Base-by-base conservation (phyloP, 2,329 filamentous ascomycete species). In the Clarireedia monteithiana region DNA sequence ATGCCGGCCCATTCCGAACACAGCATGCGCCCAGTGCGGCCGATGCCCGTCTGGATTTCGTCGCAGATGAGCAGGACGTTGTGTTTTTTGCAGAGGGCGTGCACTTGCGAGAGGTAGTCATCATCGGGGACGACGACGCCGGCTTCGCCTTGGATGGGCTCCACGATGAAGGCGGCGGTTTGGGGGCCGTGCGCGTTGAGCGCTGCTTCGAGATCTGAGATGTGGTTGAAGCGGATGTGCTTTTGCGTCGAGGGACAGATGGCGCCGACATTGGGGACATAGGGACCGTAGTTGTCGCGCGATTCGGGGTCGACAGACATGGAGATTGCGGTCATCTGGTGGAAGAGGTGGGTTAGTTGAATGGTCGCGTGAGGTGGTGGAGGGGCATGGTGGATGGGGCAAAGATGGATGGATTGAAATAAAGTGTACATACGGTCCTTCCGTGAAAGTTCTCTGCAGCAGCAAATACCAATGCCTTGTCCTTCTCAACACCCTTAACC, bases 31-130 rank as follows among this genome's bases (percentile, higher is more conserved):
- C 94, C 94, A 17, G 94, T 99, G 61, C 94, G 86, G 54, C 91
- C 94, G 69, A 99, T 96, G 63, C 92, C 92, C 5, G 94, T 99
- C 75, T 99, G 94, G 67, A 99, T 96, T 79, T 99, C 94, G 71
- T 99, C 94, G 72, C 89, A 95, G 72, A 99, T 97, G 69, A 99
- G 77, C 48, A 99, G 83, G 40, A 95, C 91, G 62, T 96, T 96
- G 79, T 97, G 84, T 79, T 95, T 88, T 73, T 89, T 90, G 78
- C 94, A 99, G 24, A 97, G 84, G 24, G 81, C 87, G 55, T 90
- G 82, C 47, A 91, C 89, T 67, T 86, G 83, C 63, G 77, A 73
- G 36, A 99, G 82, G 74, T 99, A 99, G 73, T 86, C 85, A 51
- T 92, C 89, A 63, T 92, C 88, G 5, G 94, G 94, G 9, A 97